phyloP scores from a whole-genome alignment of 2,329 filamentous ascomycete genomes.

The Elsinoe perseae region DNA sequence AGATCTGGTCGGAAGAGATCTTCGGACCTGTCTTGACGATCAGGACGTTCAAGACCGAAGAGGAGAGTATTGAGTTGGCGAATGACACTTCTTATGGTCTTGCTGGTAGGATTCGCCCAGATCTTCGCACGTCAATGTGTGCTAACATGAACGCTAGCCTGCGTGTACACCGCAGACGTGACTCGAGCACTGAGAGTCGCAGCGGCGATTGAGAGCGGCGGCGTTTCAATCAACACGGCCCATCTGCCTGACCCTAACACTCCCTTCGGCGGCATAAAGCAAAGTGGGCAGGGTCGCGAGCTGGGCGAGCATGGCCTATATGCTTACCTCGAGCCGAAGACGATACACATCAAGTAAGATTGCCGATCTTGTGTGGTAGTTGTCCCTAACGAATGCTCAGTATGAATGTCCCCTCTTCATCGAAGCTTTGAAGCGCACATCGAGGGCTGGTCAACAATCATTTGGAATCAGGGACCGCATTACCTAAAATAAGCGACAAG shows the following conservation, averaged over 20 bases:
- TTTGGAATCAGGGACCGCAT: too few relatives aligned
- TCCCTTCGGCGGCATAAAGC: constrained; percentile 47
- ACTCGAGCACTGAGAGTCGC: constrained; percentile 24
- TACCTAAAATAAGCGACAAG: too few relatives aligned
- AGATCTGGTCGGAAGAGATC: constrained; percentile 24
- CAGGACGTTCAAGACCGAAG: constrained; percentile 27
- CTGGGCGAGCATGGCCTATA: constrained; percentile 30
- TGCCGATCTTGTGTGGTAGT: too few relatives aligned
- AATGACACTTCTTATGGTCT: constrained; percentile 35
- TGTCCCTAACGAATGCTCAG: too few relatives aligned
- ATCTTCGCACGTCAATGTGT: too few relatives aligned
- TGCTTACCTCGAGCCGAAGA: constrained; percentile 26
- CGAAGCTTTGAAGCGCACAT: neutral
- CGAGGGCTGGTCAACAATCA: too few relatives aligned
- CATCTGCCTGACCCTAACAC: constrained; percentile 34
- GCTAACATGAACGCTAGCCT: constrained; percentile 19
- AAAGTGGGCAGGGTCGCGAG: constrained; percentile 45
- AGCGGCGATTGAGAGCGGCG: constrained; percentile 21
- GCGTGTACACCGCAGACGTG: constrained; percentile 35
- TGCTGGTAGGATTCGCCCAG: constrained; percentile 21
- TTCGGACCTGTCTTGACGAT: constrained; percentile 24
- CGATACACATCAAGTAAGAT: constrained; percentile 31
- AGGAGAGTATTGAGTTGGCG: constrained; percentile 33
- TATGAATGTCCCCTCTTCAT: neutral
- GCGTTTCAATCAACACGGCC: constrained; percentile 25